Conservation (phyloP, 345 rosid genomes). For the Nephelium lappaceum region DNA sequence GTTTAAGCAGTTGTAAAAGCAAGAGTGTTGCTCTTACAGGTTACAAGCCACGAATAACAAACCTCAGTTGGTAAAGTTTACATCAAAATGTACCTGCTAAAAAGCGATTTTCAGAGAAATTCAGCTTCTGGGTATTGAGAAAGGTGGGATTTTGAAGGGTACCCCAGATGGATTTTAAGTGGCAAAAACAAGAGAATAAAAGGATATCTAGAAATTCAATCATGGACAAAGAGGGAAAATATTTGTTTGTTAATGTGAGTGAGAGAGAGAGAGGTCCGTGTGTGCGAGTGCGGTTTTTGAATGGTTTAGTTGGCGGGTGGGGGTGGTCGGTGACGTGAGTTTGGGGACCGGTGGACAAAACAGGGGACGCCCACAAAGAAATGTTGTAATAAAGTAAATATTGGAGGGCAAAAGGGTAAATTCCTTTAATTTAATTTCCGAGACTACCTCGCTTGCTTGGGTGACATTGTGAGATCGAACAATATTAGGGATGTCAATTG, state of each 20-base stretch:
- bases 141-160: not conserved
- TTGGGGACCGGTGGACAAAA: not conserved
- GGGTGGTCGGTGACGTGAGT: not conserved
- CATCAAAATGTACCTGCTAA: slow-evolving; percentile 49
- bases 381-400: not conserved
- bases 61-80: not conserved
- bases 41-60: not conserved
- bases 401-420: no score
- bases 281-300: not conserved
- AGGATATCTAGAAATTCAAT: not conserved
- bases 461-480: no score
- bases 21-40: not conserved
- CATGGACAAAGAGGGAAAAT: not conserved
- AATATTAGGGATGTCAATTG: no score
- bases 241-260: not conserved
- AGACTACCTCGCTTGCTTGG: no score
- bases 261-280: no score
- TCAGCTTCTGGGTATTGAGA: not conserved
- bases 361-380: not conserved
- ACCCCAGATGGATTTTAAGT: slow-evolving; percentile 5
- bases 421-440: no score
- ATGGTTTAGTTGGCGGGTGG: not conserved
- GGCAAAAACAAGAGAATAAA: not conserved
- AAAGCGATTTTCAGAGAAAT: not conserved
- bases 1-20: not conserved